Evolutionary conservation across 1,284 basidiomycete species (phyloP), one percentile per base, ranked within the genome.

Genomic region (Phenoliferia sp.): DNA sequence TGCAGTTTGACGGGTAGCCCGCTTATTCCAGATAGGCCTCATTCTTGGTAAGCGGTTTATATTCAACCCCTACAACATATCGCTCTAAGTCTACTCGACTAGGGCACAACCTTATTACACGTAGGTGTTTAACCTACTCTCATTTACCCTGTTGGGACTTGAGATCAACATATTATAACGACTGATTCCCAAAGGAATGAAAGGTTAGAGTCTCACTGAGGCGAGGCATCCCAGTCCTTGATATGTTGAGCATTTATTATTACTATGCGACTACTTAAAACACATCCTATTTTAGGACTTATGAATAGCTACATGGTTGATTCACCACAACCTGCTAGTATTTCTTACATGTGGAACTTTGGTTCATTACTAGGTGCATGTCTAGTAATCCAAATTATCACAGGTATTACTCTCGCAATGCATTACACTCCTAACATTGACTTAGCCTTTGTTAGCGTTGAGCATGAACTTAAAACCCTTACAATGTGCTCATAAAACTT

Each of bases 311-410:
- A 77, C 68, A 69, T 80, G 67, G 73, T 78, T 63, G 78, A 79
- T 75, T 76, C 77, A 64, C 78, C 78, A 69, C 77, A 78, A 77
- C 78, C 79, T 52, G 68, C 78, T 58, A 79, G 77, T 73, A 69
- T 79, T 74, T 75, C 73, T 55, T 79, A 79, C 73, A 71, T 76
- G 66, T 79, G 78, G 74, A 79, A 79, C 67, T 78, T 78, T 66
- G 78, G 78, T 59, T 79, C 78, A 70, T 70, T 79, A 73, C 74
- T 78, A 76, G 78, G 73, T 33, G 65, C 70, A 63, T 79, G 78
- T 75, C 75, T 78, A 72, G 74, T 72, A 60, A 73, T 78, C 61
- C 77, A 78, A 78, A 78, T 78, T 71, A 70, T 78, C 34, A 79
- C 77, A 63, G 78, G 77, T 55, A 70, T 78, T 55, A 75, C 77